These are phyloP conservation scores for Blastocystis sp. DNA, from an alignment of 352 stramenopile genomes.

Conservation along the genomic window DNA sequence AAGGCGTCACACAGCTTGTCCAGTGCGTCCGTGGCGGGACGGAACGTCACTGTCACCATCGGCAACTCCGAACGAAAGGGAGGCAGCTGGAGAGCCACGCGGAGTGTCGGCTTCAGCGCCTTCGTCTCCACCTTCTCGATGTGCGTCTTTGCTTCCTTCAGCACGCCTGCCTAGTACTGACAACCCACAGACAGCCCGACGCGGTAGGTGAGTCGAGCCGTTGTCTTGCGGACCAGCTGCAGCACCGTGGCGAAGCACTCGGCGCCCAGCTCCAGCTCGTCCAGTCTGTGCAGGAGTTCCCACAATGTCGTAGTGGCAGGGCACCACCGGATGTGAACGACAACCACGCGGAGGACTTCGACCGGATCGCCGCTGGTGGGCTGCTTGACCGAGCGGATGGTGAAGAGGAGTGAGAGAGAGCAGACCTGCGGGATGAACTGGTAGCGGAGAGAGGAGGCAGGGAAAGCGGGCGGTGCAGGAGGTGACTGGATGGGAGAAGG, in stretches of 20 bases:
- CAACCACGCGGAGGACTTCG: slow-evolving; percentile 1
- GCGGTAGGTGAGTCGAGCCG: neutral
- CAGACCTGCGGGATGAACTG: slow-evolving; percentile 4
- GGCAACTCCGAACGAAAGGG: neutral
- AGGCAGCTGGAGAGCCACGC: neutral
- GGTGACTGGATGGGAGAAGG: slow-evolving; percentile 46
- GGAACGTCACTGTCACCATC: neutral
- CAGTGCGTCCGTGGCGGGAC: neutral
- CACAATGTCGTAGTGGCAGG: neutral
- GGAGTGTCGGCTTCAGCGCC: neutral
- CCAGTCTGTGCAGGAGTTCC: neutral
- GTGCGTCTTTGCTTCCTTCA: neutral
- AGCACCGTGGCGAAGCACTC: neutral
- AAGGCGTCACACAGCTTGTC: slow-evolving; percentile 3
- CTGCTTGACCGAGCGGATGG: neutral
- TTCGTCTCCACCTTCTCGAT: neutral
- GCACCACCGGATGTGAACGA: neutral
- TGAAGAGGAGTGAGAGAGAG: neutral
- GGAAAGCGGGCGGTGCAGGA: neutral
- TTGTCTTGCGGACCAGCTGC: neutral
- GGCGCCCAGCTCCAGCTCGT: neutral
- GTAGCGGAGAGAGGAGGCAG: slow-evolving; percentile 36
- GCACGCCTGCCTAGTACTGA: neutral
- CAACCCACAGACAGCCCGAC: neutral
- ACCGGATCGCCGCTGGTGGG: neutral